Conservation (phyloP, 2,329 filamentous ascomycete genomes). For the Paecilomyces niveus region DNA sequence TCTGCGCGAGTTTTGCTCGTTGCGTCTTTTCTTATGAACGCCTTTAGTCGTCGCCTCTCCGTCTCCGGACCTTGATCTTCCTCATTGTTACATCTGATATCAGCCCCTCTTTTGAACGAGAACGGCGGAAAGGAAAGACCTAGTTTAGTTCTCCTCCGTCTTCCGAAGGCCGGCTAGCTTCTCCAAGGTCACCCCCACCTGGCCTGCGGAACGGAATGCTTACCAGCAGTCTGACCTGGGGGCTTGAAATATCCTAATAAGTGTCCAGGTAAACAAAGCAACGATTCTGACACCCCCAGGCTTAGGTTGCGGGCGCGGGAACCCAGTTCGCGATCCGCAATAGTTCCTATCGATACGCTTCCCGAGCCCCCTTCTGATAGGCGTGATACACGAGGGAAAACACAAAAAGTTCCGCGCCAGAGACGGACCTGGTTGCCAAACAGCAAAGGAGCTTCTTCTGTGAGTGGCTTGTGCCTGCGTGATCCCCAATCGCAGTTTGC, state of each 20-base stretch:
- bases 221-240: background rate
- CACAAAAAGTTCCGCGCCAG: background rate
- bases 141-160: background rate
- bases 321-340: background rate
- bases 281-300: background rate
- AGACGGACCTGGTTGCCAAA: background rate
- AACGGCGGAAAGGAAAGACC: background rate
- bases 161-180: background rate
- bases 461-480: constrained; percentile 23
- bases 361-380: background rate
- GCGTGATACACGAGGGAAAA: background rate
- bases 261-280: background rate
- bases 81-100: background rate
- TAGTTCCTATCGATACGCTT: background rate
- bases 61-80: background rate
- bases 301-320: background rate
- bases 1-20: background rate
- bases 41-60: background rate
- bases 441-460: background rate
- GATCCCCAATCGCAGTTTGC: constrained; percentile 10
- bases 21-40: background rate
- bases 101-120: background rate
- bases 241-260: background rate
- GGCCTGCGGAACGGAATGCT: background rate
- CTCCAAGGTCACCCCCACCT: background rate